A percentile compares a stretch with the other conserved stretches of the same genome.
These are phyloP conservation scores for Metarhizium brunneum DNA, from an alignment of 2,329 filamentous ascomycete genomes.

Conservation along the genomic window DNA sequence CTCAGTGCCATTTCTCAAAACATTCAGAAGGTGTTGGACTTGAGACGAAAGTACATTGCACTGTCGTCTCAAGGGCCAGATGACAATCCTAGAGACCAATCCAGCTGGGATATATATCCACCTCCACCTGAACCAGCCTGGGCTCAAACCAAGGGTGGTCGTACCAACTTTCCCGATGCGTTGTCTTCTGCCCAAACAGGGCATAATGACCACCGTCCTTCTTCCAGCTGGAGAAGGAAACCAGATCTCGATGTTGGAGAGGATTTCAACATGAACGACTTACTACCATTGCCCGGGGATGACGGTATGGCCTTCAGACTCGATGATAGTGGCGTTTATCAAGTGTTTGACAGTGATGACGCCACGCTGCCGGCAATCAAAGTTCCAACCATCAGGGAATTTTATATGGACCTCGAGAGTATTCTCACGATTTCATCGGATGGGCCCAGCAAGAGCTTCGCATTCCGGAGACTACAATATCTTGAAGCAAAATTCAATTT, in stretches of 20 bases:
- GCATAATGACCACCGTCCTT: slow-evolving; percentile 15
- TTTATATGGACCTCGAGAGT: slow-evolving; percentile 87
- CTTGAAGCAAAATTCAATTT: slow-evolving; percentile 96
- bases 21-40: slow-evolving; percentile 80
- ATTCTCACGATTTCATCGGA: slow-evolving; percentile 87
- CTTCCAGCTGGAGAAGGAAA: slow-evolving; percentile 57
- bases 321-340: slow-evolving; percentile 80
- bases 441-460: slow-evolving; percentile 93
- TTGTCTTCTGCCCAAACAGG: neutral
- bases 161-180: slow-evolving; percentile 10
- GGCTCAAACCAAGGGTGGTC: slow-evolving; percentile 28
- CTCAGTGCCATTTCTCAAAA: slow-evolving; percentile 80
- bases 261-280: slow-evolving; percentile 77
- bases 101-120: slow-evolving; percentile 82
- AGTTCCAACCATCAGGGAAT: slow-evolving; percentile 90
- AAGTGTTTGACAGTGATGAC: slow-evolving; percentile 69
- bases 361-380: slow-evolving; percentile 61
- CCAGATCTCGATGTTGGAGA: slow-evolving; percentile 84
- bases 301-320: slow-evolving; percentile 68
- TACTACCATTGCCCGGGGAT: slow-evolving; percentile 61
- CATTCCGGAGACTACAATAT: slow-evolving; percentile 88
- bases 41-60: slow-evolving; percentile 79
- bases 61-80: slow-evolving; percentile 72
- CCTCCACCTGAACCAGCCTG: slow-evolving; percentile 86
- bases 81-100: slow-evolving; percentile 82